Evolutionary conservation across 495 filamentous ascomycete genomes (phyloP), one percentile per base, ranked within the genome.

Genomic region (Hypoxylon cercidicola): DNA sequence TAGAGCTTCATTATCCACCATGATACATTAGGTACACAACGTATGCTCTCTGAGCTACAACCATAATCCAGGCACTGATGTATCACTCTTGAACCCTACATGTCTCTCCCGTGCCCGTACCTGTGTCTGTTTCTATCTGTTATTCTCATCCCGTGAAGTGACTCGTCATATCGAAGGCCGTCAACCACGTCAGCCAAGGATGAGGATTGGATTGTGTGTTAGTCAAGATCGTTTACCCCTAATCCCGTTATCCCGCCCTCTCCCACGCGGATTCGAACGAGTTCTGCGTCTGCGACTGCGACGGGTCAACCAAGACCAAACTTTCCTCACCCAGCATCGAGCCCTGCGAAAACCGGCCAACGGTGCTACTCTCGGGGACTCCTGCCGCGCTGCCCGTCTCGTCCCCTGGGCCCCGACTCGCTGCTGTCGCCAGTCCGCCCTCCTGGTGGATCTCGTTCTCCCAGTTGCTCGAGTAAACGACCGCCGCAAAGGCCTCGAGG

Each of bases 381-480:
- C 52, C 59, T 8, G 32, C 63, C 4, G 47, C 12, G 19, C 20
- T 48, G 43, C 5, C 43, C 39, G 18, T 37, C 50, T 67, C 60
- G n/a, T 53, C 58, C 9, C 48, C 62, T 8, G 44, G 47, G 28
- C 43, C 62, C 40, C 60, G 37, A 30, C 68, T 52, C 11, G 64
- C 66, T 6, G 62, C 60, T 10, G 61, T 62, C 37, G 64, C 62
- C 7, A 68, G 64, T 28, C 75, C 75, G 11, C 71, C 72, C 4
- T 78, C 74, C 50, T 85, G 87, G 47, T 85, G 87, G 47, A 90
- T 87, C 70, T 96, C 91, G 60, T 90, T 81, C 71, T 85, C 79
- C 84, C 84, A 97, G 75, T 97, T 96, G 48, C 90, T 93, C 59
- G 89, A 93, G 73, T 97, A 98, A 25, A 98, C 91, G 7, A 97